A percentile compares a stretch with the other conserved stretches of the same genome.
Conservation (phyloP, 805 yeast species). For the Candida awuae region DNA sequence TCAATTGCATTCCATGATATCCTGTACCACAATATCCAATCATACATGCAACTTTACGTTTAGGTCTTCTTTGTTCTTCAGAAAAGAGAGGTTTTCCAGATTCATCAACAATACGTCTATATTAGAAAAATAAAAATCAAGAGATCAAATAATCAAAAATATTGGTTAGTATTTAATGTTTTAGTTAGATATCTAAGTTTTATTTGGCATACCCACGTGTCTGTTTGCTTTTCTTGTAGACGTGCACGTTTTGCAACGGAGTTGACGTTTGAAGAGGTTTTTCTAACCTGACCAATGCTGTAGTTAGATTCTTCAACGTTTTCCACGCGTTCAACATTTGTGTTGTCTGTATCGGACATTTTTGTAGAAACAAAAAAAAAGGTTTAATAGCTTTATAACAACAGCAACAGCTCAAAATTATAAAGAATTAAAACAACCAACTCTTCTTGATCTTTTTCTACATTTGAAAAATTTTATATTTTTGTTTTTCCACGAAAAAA, state of each 20-base stretch:
- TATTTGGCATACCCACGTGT: constrained; percentile 47
- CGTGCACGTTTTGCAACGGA: constrained; percentile 25
- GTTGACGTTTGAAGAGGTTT: not conserved
- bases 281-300: not conserved
- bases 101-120: constrained; percentile 45
- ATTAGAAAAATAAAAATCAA: not conserved
- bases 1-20: constrained; percentile 91
- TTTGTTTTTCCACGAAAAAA: no score
- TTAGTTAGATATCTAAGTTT: not conserved
- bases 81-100: constrained; percentile 51
- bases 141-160: constrained; percentile 1
- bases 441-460: no score
- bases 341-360: not conserved
- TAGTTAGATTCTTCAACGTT: no score
- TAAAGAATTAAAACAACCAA: no score
- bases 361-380: not conserved
- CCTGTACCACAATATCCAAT: constrained; percentile 96
- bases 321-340: not conserved
- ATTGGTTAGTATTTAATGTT: constrained; percentile 12
- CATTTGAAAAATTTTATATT: no score
- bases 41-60: constrained; percentile 82
- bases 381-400: not conserved
- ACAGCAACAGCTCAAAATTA: not conserved
- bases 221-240: constrained; percentile 26
- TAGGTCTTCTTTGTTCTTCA: constrained; percentile 61